phyloP scores from a whole-genome alignment of 2,329 filamentous ascomycete genomes.

The Lasiodiplodia citricola region DNA sequence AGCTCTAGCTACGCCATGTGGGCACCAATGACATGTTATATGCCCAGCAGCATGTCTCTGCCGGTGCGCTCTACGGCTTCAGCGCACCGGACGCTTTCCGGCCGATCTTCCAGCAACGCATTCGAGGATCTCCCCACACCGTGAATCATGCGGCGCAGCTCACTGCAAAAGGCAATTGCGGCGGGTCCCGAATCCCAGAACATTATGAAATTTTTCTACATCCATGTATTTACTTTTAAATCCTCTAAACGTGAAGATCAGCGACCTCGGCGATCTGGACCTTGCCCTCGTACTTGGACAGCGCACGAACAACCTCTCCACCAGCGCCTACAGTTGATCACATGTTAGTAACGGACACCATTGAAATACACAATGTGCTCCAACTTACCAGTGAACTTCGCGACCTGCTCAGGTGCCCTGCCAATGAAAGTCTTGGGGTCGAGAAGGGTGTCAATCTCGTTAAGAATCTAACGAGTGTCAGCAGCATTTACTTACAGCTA shows the following conservation, averaged over 20 bases:
- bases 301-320: conserved; percentile 24
- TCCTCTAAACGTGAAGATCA: conserved; percentile 24
- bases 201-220: neutral
- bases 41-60: neutral
- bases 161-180: neutral
- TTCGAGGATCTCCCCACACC: conserved; percentile 3
- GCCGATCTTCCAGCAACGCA: conserved; percentile 3
- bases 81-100: conserved; percentile 9
- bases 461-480: conserved; percentile 54
- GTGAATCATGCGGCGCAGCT: neutral
- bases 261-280: conserved; percentile 20
- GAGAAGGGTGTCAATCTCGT: conserved; percentile 71
- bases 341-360: neutral
- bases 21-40: conserved; percentile 1
- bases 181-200: neutral
- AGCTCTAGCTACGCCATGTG: neutral
- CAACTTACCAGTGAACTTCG: conserved; percentile 47
- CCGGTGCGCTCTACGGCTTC: conserved; percentile 16
- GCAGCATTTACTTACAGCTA: neutral
- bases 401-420: conserved; percentile 59
- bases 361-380: neutral
- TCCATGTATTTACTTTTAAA: neutral
- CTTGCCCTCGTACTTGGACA: conserved; percentile 18
- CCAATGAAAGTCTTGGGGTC: conserved; percentile 67
- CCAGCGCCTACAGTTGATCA: neutral